Percentiles rank a stretch among this genome's conserved stretches.
Conservation (phyloP, 805 yeast genomes). For the Yamadazyma akitaensis region DNA sequence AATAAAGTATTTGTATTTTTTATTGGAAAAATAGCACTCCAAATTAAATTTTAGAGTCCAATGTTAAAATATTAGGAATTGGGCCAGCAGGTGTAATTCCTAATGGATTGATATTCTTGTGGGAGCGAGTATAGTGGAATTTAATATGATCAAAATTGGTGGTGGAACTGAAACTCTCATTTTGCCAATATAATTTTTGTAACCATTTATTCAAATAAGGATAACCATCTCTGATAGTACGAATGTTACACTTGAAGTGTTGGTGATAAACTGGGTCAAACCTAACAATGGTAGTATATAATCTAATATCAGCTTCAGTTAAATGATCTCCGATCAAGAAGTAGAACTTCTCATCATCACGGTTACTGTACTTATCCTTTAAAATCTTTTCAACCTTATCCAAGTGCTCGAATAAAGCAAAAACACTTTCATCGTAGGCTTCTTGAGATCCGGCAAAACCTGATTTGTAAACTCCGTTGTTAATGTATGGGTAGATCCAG, state of each 20-base stretch:
- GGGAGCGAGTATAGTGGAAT: conserved; percentile 85
- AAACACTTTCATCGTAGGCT: conserved; percentile 69
- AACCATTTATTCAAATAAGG: conserved; percentile 81
- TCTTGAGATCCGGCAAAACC: conserved; percentile 88
- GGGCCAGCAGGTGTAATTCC: conserved; percentile 91
- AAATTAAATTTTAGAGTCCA: background rate
- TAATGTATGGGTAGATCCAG: conserved; percentile 81
- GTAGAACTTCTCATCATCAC: conserved; percentile 21
- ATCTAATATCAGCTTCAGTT: conserved; percentile 89
- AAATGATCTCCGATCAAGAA: conserved; percentile 58
- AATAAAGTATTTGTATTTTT: too few species aligned
- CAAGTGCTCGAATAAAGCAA: conserved; percentile 58
- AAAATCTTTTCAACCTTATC: conserved; percentile 68
- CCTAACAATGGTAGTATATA: conserved; percentile 82
- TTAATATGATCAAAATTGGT: conserved; percentile 90
- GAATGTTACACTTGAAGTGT: conserved; percentile 90
- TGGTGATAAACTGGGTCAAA: conserved; percentile 93
- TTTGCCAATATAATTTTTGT: conserved; percentile 75
- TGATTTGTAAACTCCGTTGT: conserved; percentile 89
- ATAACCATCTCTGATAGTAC: conserved; percentile 73
- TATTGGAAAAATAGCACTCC: too few species aligned
- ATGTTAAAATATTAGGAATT: conserved; percentile 58
- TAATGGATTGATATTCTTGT: conserved; percentile 72
- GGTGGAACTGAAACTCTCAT: conserved; percentile 69
- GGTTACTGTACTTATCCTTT: conserved; percentile 35